Evolutionary conservation across 495 filamentous ascomycete species (phyloP), one percentile per base, ranked within the genome.

Genomic region (Elasticomyces elasticus): DNA sequence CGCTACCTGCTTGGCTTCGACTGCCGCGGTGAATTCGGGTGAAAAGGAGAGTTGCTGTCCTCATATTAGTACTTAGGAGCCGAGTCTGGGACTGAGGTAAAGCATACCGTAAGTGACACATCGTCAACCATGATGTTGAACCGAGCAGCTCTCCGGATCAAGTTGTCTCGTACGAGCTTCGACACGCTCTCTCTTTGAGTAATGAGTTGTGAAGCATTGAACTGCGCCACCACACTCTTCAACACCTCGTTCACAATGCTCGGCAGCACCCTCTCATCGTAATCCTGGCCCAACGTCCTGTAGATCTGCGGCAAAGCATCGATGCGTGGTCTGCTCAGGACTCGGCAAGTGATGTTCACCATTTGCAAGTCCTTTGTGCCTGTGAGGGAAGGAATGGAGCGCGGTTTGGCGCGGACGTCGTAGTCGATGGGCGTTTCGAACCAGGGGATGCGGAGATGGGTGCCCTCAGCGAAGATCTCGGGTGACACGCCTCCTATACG

Each of bases 321-420:
- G 62, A 97, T 74, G 33, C 85, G 81, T 55, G 92, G 92, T 66
- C 87, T 79, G 41, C 89, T 95, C 51, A 98, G 87, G 46, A 98
- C 92, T 89, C 92, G 94, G 74, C 92, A 98, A 65, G 94, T 98
- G 70, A 98, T 98, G 79, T 98, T 98, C 68, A 98, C 92, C 92
- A 98, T 98, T 78, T 98, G 92, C 68, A 98, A 74, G 71, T 98
- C 92, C 73, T 98, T 98, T 65, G 92, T 98, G 60, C 94, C 92
- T 51, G 92, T 97, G 51, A 98, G 83, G 65, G 92, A 98, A 57
- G 92, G 84, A 55, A 98, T 92, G 67, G 91, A 95, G 64, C 94
- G 83, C 62, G 92, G 92, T 73, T 94, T 95, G 22, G 92, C 92
- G 68, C 92, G 91, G 53, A 98, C 92, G 70, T 98, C 92, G 73